Base-by-base conservation (phyloP, 2,329 filamentous ascomycete species). In the Pezicula carpinea region DNA sequence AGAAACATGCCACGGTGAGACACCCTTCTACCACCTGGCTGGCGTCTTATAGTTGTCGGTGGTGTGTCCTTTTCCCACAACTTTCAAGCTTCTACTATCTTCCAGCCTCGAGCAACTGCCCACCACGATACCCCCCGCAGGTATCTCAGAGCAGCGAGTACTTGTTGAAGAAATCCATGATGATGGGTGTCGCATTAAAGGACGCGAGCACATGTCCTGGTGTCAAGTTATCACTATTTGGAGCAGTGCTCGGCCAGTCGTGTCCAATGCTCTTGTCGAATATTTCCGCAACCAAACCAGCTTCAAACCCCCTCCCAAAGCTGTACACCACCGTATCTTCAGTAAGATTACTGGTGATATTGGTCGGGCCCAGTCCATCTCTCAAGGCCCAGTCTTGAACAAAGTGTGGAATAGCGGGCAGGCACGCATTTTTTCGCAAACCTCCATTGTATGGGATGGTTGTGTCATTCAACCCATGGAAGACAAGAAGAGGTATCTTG, bases 381-480 rank as follows among this genome's bases (percentile, higher is more conserved):
- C 66, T 51, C 15, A 36, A 32, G 5, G 63, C 65, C 73, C 72
- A 76, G 52, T 61, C 58, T 3, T 47, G 44, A 1, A 67, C 59
- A 59, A 66, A 72, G 33, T 66, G 59, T 17, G 66, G 61, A 29
- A 78, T 71, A 0, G 68, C 53, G 1, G 74, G 74, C 39, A 76
- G 51, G 43, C 66, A 69, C 0, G 69, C 70, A 1, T 67, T 67
- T 2, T 66, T 64, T 3, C 71, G 66, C 31, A 63, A 64, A 2
- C 66, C 69, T 1, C 74, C 74, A 2, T 57, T 48, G 49, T 76
- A 77, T 0, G 60, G 52, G 29, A 78, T 75, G 0, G 66, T 73
- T 3, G 52, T 62, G 55, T 79, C 76, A 2, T 53, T 64, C 2
- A 66, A 68, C n/a, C 75, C 75, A 55, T 79, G 75, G 44, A 77